Evolutionary conservation across 169 alveolate genomes (phyloP), one percentile per base, ranked within the genome.

Genomic region (Eimeria acervulina): DNA sequence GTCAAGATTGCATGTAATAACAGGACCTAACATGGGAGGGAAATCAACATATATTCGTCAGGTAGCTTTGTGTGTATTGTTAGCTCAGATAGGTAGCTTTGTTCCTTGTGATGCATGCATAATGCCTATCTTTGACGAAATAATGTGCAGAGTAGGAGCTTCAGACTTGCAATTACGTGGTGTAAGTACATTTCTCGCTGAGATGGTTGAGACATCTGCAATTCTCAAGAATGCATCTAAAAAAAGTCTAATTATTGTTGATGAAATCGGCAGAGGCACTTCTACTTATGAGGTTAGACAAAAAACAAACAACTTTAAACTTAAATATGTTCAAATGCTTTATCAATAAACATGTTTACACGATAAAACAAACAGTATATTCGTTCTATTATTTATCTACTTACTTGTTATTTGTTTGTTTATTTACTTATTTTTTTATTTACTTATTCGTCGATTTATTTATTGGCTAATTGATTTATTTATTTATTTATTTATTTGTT

Each of bases 1-100:
- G 33, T 97, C 98, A 28, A 97, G 99, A 85, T 96, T 99, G 52
- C 98, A 98, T 84, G 97, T 99, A 68, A 99, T 99, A 63, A 99
- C 99, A 28, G 99, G 99, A 0, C 99, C 99, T 42, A 99, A 99
- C 96, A 99, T 99, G 99, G 99, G 99, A 47, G 99, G 99, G 36
- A 99, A 99, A 97, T 98, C 99, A 26, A 99, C 99, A 0, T 95
- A 99, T 31, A 97, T 99, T 47, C 97, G 99, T 42, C 99, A 95
- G 44, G 95, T 98, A 26, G 99, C 99, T 72, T 96, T 99, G 38
- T 97, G 99, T 7, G 99, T 98, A 0, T 98, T 99, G 33, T 95
- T 99, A 90, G 99, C 99, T 42, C 99, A 99, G 97, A 98, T 99
- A 26, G 99, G 99, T 5, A 99, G 99, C 76, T 99, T 97, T 97